A percentile compares a stretch with the other conserved stretches of the same genome.
These are phyloP conservation scores for Mesostigma viride DNA, from an alignment of 139 green algal species.

Conservation along the genomic window DNA sequence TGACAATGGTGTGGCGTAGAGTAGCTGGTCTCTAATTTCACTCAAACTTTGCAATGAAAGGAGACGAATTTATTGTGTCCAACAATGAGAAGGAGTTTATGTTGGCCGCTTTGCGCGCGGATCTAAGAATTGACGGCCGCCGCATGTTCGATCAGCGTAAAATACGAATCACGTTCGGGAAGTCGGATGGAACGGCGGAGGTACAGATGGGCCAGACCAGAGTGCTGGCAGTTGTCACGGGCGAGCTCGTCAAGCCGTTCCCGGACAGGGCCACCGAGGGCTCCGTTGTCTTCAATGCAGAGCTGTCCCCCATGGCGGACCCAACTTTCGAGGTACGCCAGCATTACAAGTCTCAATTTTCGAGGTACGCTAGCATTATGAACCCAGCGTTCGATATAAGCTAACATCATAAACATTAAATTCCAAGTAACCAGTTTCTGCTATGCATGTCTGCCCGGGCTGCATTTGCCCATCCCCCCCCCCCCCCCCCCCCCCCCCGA, in stretches of 20 bases:
- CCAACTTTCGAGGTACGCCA: conserved; percentile 48
- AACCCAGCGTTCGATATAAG: no score
- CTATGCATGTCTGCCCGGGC: no score
- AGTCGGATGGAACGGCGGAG: conserved; percentile 46
- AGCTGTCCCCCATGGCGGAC: conserved; percentile 65
- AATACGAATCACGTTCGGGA: conserved; percentile 9
- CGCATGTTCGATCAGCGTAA: conserved; percentile 24
- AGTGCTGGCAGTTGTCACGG: conserved; percentile 51
- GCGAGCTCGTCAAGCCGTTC: conserved; percentile 53
- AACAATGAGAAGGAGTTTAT: conserved; percentile 68
- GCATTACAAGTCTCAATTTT: background rate
- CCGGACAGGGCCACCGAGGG: conserved; percentile 62
- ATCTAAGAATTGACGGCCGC: conserved; percentile 30
- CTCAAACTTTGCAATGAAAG: no score
- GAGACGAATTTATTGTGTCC: no score
- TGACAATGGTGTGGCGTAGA: no score
- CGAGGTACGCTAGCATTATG: no score
- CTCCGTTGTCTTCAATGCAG: conserved; percentile 61
- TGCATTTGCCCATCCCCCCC: no score
- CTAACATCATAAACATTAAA: no score
- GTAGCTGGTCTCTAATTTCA: no score
- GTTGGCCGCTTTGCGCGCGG: conserved; percentile 39
- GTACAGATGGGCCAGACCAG: conserved; percentile 60
- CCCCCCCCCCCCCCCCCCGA: no score
- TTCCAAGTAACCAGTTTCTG: no score